These are phyloP conservation scores for Apophysomyces elegans DNA, from an alignment of 371 early-diverging fungal species.

Conservation along the genomic window DNA sequence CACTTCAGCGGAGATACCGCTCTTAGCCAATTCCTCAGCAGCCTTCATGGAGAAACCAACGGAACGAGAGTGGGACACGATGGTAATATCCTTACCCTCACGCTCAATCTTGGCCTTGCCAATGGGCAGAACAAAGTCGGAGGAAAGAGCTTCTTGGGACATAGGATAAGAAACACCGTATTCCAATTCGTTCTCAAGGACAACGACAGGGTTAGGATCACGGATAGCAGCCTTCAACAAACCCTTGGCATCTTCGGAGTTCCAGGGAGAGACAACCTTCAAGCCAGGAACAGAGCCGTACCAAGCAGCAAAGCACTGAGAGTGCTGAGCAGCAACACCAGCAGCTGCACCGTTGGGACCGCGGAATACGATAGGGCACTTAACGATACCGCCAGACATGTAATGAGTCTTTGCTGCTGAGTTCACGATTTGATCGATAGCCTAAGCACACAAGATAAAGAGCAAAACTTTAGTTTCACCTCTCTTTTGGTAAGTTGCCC, in stretches of 20 bases:
- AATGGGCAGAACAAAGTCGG: conserved; percentile 92
- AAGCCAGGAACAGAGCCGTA: conserved; percentile 98
- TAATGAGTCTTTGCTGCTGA: conserved; percentile 98
- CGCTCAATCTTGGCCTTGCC: conserved; percentile 98
- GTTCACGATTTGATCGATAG: conserved; percentile 99
- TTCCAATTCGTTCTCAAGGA: conserved; percentile 99
- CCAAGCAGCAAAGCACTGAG: conserved; percentile 99
- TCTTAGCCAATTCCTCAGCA: conserved; percentile 86
- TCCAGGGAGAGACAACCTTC: conserved; percentile 99
- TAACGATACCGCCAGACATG: conserved; percentile 96
- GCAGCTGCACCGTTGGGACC: conserved; percentile 99
- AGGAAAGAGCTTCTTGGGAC: conserved; percentile 78
- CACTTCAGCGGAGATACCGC: conserved; percentile 88
- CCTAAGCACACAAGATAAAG: conserved; percentile 52
- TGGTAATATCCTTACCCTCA: conserved; percentile 91
- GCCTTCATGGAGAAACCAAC: conserved; percentile 94
- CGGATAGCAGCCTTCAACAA: conserved; percentile 96
- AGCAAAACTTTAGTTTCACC: conserved; percentile 2
- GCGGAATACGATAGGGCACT: conserved; percentile 98
- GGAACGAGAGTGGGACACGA: conserved; percentile 95
- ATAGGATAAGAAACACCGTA: conserved; percentile 93
- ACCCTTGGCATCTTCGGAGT: conserved; percentile 98
- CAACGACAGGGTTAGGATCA: conserved; percentile 98
- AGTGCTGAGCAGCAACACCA: conserved; percentile 99
- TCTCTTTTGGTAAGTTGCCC: conserved; percentile 5